phyloP scores from a whole-genome alignment of 768 basidiomycete species.

The Sporobolomyces roseus region DNA sequence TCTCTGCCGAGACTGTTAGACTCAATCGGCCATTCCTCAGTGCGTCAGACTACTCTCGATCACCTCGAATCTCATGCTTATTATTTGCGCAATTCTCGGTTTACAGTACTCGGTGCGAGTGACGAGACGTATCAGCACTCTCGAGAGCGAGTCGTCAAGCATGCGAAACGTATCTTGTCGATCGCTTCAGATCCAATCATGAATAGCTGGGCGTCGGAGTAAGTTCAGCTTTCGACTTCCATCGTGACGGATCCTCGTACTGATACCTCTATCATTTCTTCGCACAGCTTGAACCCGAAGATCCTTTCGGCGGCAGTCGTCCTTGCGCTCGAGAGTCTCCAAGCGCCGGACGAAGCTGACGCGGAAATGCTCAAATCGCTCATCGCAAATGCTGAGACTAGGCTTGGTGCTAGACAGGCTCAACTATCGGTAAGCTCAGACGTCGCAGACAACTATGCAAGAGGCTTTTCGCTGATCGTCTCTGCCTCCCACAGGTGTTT shows the following conservation, averaged over 20 bases:
- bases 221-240: no score
- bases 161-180: conserved; percentile 32
- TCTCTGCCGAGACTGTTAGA: conserved; percentile 20
- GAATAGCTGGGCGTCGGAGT: no score
- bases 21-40: conserved; percentile 33
- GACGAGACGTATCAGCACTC: conserved; percentile 24
- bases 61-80: not conserved
- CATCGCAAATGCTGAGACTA: not conserved
- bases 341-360: conserved; percentile 24
- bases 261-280: not conserved
- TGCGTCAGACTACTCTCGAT: not conserved
- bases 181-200: conserved; percentile 20
- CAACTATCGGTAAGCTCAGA: conserved; percentile 11
- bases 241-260: not conserved
- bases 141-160: conserved; percentile 25
- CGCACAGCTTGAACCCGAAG: conserved; percentile 18
- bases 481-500: no score
- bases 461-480: no score
- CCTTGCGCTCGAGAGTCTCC: conserved; percentile 15
- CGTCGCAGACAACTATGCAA: no score
- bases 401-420: not conserved
- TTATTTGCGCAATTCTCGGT: no score
- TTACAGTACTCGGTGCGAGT: conserved; percentile 21
- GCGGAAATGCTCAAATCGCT: not conserved
- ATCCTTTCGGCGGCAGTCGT: conserved; percentile 11